Base-by-base conservation (phyloP, 768 basidiomycete species). In the Serendipita vermifera region DNA sequence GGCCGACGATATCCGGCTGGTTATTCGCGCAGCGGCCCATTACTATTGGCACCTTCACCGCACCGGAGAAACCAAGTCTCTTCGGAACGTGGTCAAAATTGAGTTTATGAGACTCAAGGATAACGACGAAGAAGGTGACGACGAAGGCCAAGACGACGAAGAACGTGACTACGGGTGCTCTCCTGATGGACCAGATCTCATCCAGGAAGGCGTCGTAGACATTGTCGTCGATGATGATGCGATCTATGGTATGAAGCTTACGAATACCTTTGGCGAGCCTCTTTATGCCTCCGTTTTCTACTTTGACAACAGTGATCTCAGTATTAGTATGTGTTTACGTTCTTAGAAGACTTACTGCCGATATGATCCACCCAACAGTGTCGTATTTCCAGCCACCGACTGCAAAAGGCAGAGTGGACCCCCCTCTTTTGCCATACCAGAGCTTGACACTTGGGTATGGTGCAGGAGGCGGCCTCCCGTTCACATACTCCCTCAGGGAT, bases 401-500 rank as follows among this genome's bases (percentile, higher is more conserved):
- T 9, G 29, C 55, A n/a, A 40, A 38, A 29, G 33, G 24, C 2
- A 20, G 36, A 2, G 53, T 46, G 9, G 59, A 59, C 35, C 59
- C 54, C 9, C 54, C 60, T 33, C 36, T 59, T 15, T 43, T 17
- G 15, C 31, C 55, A 2, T 3, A 55, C 22, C 22, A 33, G 53
- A 43, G 32, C 3, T 55, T 70, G n/a, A 62, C 69, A 1, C 65
- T 76, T 9, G 76, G 75, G 3, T 73, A 74, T 56, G 74, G 73
- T 0, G 61, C 68, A 7, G 68, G 66, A 26, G 70, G 69, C 41
- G 62, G 59, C 4, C 26, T 61, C 0, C 71, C 72, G 5, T 68
- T 66, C 63, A 36, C 57, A 5, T 75, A 71, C 57, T 27, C 58
- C 29, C 56, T 75, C 15, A 59, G 62, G 3, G 58, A 65, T 1